Conservation (phyloP, 169 alveolate species). For the Cryptosporidium muris region DNA sequence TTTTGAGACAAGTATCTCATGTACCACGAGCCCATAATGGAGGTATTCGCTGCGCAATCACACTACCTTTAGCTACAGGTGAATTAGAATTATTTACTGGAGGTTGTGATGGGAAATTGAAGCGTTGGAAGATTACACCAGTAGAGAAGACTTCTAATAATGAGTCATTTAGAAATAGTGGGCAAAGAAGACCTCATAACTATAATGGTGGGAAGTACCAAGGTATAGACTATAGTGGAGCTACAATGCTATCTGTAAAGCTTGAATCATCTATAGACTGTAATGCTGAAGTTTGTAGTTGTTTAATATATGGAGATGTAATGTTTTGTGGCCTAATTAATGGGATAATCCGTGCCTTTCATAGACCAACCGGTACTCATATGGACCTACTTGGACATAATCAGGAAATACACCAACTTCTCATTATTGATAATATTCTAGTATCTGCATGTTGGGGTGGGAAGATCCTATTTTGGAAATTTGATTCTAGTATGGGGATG, state of each 20-base stretch:
- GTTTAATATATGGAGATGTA: constrained; percentile 68
- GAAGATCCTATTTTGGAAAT: constrained; percentile 59
- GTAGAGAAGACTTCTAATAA: constrained; percentile 18
- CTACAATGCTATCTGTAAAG: constrained; percentile 51
- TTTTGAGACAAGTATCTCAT: constrained; percentile 62
- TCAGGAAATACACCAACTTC: constrained; percentile 68
- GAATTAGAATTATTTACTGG: constrained; percentile 68
- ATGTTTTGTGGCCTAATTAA: constrained; percentile 62
- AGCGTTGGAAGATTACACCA: constrained; percentile 61
- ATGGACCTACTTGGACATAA: constrained; percentile 55
- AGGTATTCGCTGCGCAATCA: constrained; percentile 69
- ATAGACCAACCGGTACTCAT: constrained; percentile 59
- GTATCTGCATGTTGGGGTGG: constrained; percentile 73
- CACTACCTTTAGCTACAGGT: constrained; percentile 65
- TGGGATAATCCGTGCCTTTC: constrained; percentile 67
- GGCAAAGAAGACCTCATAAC: constrained; percentile 23
- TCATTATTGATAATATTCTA: constrained; percentile 51
- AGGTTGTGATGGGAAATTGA: constrained; percentile 66
- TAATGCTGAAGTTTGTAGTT: constrained; percentile 69
- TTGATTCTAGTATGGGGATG: constrained; percentile 30
- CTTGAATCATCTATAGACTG: constrained; percentile 63
- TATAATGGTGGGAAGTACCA: constrained; percentile 30
- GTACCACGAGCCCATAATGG: constrained; percentile 57
- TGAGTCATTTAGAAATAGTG: neutral
- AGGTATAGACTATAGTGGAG: constrained; percentile 52